phyloP scores from a whole-genome alignment of 305 asterid genomes.

The Ilex paraguariensis region DNA sequence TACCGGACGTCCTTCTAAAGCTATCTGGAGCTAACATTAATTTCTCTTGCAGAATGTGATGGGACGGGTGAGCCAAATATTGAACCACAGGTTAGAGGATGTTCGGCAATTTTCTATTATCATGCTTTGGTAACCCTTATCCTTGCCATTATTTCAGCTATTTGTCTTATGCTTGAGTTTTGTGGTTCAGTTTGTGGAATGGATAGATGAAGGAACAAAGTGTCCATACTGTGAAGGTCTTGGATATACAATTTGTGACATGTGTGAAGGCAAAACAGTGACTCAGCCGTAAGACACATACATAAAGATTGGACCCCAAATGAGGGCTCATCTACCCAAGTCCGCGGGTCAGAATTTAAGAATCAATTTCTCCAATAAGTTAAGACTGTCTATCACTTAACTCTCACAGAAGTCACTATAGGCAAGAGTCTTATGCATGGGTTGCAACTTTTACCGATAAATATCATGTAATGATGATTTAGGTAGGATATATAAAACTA shows the following conservation, averaged over 20 bases:
- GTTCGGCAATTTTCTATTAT: not conserved
- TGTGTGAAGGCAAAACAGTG: constrained; percentile 45
- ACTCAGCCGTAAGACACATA: constrained; percentile 19
- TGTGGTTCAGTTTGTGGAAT: constrained; percentile 76
- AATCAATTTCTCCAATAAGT: too few relatives aligned
- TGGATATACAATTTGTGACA: constrained; percentile 61
- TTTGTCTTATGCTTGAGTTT: constrained; percentile 3
- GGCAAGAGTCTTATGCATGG: too few relatives aligned
- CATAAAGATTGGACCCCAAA: not conserved
- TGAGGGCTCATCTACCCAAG: too few relatives aligned
- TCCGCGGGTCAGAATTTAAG: too few relatives aligned
- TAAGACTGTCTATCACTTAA: too few relatives aligned
- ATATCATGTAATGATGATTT: too few relatives aligned
- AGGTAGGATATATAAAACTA: not conserved
- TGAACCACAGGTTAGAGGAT: constrained; percentile 70
- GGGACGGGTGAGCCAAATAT: constrained; percentile 96
- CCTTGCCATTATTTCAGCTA: not conserved
- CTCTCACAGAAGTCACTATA: too few relatives aligned
- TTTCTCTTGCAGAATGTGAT: constrained; percentile 71
- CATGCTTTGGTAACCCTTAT: not conserved
- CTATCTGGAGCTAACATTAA: not conserved
- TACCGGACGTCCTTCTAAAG: not conserved
- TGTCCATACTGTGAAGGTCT: constrained; percentile 85
- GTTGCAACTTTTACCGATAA: too few relatives aligned
- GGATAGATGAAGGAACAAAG: constrained; percentile 82